Base-by-base conservation (phyloP, 1,284 basidiomycete genomes). In the Wolfiporia cocos region DNA sequence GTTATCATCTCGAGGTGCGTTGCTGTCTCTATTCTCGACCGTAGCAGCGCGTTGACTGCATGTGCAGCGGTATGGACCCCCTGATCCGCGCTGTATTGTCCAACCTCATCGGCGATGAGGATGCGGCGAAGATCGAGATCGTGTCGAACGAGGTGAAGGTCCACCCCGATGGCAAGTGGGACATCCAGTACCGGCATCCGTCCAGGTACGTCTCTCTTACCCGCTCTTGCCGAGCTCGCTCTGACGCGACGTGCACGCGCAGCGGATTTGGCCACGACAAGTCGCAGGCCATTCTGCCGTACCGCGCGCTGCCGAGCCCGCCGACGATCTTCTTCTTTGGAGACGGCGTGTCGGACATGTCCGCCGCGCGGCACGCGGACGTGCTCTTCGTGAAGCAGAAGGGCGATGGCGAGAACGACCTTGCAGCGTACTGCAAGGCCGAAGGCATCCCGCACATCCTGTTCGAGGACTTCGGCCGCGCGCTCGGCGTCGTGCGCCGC, bases 271-370 rank as follows among this genome's bases (percentile, higher is more conserved):
- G 93, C 1, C 93, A 97, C 61, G 93, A 97, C 69, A 96, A 96
- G 68, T 90, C 86, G 14, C 84, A 84, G 54, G 86, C 91, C 11
- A 95, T 96, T 54, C 68, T 92, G 26, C 92, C 90, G 0, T 97
- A 96, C 67, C 71, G 81, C 18, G 65, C 72, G 23, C 73, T 94
- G 31, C 58, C 73, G 3, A 61, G 79, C 44, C 79, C 81, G 12
- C 93, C 93, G 2, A 84, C 78, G 1, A 69, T 94, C 14, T 93
- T 96, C 67, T 96, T 95, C 76, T 93, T 94, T 52, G 93, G 93
- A 1, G 93, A 97, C 59, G 93, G 93, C 34, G 93, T 95, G 41
- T 91, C 87, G 86, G 92, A 95, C 63, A 78, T 96, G 63, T 91
- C 87, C 7, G 93, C 93, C 2, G 93, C 93, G 0, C 72, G 73